Percentiles rank a stretch among this genome's conserved stretches.
phyloP scores from a whole-genome alignment of 116 monocot species.

The Iris pallida region DNA sequence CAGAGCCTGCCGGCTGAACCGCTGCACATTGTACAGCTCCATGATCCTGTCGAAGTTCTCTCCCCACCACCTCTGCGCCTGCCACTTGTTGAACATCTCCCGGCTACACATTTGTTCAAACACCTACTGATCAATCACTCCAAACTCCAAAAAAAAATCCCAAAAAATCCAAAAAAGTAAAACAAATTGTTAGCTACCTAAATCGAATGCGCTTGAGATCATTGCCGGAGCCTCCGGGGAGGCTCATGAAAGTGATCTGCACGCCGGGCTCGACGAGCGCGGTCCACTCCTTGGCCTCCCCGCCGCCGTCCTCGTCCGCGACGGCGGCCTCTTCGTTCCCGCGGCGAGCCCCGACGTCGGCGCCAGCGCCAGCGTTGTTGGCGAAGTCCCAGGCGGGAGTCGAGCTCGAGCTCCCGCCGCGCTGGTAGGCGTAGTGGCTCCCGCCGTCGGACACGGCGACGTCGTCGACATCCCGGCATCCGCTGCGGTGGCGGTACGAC shows the following conservation, averaged over 20 bases:
- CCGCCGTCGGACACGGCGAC: conserved; percentile 16
- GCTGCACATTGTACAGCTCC: conserved; percentile 89
- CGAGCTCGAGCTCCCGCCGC: conserved; percentile 37
- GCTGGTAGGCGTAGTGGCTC: conserved; percentile 18
- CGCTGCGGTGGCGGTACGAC: conserved; percentile 7
- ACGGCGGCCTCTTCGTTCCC: conserved; percentile 14
- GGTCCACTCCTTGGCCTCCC: conserved; percentile 72
- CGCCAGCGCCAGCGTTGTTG: not conserved
- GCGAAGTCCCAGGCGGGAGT: conserved; percentile 64
- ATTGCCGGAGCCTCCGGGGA: conserved; percentile 64
- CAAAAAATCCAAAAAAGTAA: not conserved
- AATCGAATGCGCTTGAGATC: conserved; percentile 84
- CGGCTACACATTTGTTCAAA: no score
- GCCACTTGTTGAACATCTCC: conserved; percentile 95
- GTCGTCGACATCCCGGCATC: conserved; percentile 2
- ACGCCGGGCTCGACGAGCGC: conserved; percentile 97
- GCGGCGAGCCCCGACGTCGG: not conserved
- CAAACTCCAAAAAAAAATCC: not conserved
- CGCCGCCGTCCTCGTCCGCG: conserved; percentile 26
- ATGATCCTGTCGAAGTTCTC: conserved; percentile 86
- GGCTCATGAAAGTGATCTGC: conserved; percentile 77
- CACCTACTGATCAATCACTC: no score
- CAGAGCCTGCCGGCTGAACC: conserved; percentile 69
- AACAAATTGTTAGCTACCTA: no score
- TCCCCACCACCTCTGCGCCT: conserved; percentile 94